A percentile compares a stretch with the other conserved stretches of the same genome.
These are phyloP conservation scores for Penicillium sp. DNA, from an alignment of 2,329 filamentous ascomycete genomes.

Conservation along the genomic window DNA sequence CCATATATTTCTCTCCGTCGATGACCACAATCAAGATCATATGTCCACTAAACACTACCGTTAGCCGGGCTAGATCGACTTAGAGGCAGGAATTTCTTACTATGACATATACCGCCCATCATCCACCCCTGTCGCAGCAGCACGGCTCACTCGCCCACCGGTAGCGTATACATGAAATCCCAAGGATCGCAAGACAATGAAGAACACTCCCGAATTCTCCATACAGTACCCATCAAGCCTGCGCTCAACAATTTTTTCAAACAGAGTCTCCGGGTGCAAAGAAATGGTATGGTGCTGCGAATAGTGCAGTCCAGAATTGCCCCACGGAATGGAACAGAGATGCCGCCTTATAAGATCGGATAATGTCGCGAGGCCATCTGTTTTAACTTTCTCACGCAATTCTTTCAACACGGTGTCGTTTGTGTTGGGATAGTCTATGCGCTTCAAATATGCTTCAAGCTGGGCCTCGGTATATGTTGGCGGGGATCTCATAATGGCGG, in stretches of 20 bases:
- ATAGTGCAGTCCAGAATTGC: slow-evolving; percentile 59
- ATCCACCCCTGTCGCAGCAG: slow-evolving; percentile 34
- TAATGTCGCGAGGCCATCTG: slow-evolving; percentile 34
- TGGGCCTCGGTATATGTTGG: slow-evolving; percentile 38
- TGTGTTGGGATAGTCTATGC: slow-evolving; percentile 28
- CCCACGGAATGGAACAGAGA: slow-evolving; percentile 54
- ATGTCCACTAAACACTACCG: slow-evolving; percentile 45
- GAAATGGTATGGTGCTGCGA: slow-evolving; percentile 51
- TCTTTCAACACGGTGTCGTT: slow-evolving; percentile 24
- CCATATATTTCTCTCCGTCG: slow-evolving; percentile 45
- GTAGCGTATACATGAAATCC: slow-evolving; percentile 57
- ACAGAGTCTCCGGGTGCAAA: slow-evolving; percentile 52
- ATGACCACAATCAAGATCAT: slow-evolving; percentile 64
- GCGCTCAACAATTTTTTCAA: slow-evolving; percentile 54
- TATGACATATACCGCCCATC: slow-evolving; percentile 50
- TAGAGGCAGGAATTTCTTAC: slow-evolving; percentile 30
- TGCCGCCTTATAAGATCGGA: slow-evolving; percentile 44
- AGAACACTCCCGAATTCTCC: slow-evolving; percentile 59
- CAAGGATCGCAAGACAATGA: slow-evolving; percentile 52
- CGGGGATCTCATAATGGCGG: slow-evolving; percentile 10
- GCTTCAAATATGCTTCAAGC: slow-evolving; percentile 37
- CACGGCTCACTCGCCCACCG: slow-evolving; percentile 51
- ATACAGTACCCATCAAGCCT: slow-evolving; percentile 62
- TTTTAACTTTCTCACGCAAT: slow-evolving; percentile 28
- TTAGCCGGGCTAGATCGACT: not conserved